These are phyloP conservation scores for Botrytis tulipae DNA, from an alignment of 2,329 filamentous ascomycete genomes.

Conservation along the genomic window DNA sequence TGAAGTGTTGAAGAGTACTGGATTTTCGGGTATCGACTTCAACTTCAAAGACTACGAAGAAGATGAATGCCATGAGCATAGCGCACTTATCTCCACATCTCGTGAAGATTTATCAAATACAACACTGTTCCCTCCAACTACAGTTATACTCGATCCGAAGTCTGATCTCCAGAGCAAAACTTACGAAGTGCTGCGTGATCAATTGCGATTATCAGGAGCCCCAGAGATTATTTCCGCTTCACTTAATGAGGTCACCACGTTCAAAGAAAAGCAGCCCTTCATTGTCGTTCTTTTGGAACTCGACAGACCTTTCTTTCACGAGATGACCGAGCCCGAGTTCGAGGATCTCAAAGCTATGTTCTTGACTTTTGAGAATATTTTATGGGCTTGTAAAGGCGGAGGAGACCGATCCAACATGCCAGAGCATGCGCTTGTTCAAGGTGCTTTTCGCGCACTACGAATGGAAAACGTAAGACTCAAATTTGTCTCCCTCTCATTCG, in stretches of 20 bases:
- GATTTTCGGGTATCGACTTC: slow-evolving; percentile 26
- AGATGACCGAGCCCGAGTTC: background rate
- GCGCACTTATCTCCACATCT: background rate
- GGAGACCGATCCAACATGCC: background rate
- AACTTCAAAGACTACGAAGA: slow-evolving; percentile 20
- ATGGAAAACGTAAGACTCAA: background rate
- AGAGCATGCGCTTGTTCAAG: background rate
- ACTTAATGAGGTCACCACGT: background rate
- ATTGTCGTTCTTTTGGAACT: background rate
- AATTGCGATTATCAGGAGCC: background rate
- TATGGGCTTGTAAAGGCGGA: background rate
- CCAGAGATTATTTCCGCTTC: background rate
- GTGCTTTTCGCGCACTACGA: background rate
- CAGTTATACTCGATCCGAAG: background rate
- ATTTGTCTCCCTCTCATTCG: background rate
- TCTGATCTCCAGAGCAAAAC: background rate
- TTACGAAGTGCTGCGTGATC: background rate
- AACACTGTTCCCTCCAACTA: background rate
- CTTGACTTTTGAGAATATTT: background rate
- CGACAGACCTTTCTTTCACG: background rate
- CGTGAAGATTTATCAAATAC: background rate
- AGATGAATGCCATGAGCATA: background rate
- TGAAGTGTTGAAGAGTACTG: slow-evolving; percentile 19
- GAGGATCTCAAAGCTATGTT: background rate
- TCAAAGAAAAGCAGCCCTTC: background rate